A percentile compares a stretch with the other conserved stretches of the same genome.
These are phyloP conservation scores for Penicillium canariense DNA, from an alignment of 495 filamentous ascomycete genomes.

Conservation along the genomic window DNA sequence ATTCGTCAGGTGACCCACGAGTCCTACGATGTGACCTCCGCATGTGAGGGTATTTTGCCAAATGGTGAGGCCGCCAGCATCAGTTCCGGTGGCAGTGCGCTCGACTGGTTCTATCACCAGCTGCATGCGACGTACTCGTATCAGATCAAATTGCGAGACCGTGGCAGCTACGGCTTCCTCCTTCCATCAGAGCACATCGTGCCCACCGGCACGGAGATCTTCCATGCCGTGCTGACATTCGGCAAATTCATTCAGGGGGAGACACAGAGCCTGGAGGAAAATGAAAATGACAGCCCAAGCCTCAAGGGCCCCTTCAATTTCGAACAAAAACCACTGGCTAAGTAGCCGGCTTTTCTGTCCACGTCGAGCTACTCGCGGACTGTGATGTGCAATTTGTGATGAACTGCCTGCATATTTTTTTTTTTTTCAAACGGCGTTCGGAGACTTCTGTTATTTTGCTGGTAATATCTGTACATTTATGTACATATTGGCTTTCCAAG, in stretches of 20 bases:
- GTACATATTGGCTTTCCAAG: not conserved
- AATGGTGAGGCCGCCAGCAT: constrained; percentile 43
- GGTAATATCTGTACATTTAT: not conserved
- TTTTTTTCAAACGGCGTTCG: too few relatives aligned
- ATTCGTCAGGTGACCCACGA: constrained; percentile 76
- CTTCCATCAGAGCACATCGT: constrained; percentile 84
- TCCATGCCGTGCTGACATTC: constrained; percentile 76
- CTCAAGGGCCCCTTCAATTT: constrained; percentile 11
- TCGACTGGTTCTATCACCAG: constrained; percentile 97
- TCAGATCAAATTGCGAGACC: constrained; percentile 93
- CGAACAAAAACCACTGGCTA: constrained; percentile 22
- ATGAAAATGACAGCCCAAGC: not conserved
- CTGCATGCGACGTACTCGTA: constrained; percentile 79
- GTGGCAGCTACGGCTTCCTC: constrained; percentile 91
- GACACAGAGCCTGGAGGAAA: constrained; percentile 7
- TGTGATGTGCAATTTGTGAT: not conserved
- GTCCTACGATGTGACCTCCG: constrained; percentile 75
- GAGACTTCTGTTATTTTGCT: not conserved
- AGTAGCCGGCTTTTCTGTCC: not conserved
- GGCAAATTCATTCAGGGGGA: constrained; percentile 66
- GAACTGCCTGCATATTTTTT: constrained; percentile 12
- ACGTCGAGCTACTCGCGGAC: not conserved
- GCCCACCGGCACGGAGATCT: constrained; percentile 83
- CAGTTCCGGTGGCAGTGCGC: constrained; percentile 70
- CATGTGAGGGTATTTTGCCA: constrained; percentile 76